Conservation (phyloP, 1,139 yeast species). For the Hyphopichia pseudoburtonii region DNA sequence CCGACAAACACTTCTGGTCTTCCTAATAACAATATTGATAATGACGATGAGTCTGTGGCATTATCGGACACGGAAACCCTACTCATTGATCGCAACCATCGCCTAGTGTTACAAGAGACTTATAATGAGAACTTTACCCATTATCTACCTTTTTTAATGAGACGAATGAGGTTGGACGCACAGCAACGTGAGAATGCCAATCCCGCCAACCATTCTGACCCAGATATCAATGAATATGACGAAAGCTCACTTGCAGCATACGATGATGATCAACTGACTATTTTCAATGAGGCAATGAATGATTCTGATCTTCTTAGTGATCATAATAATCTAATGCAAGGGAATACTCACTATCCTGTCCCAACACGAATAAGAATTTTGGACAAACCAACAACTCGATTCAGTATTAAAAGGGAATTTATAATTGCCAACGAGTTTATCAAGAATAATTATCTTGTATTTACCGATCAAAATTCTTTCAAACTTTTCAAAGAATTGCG, state of each 20-base stretch:
- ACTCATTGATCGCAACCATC: slow-evolving; percentile 15
- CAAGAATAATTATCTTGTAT: slow-evolving; percentile 29
- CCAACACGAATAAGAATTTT: slow-evolving; percentile 10
- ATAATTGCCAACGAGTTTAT: slow-evolving; percentile 36
- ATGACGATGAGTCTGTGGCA: slow-evolving; percentile 13
- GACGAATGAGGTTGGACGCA: slow-evolving; percentile 23
- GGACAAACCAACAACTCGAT: slow-evolving; percentile 13
- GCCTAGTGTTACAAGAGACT: slow-evolving; percentile 36
- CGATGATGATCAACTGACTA: slow-evolving; percentile 24
- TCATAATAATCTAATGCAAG: background rate
- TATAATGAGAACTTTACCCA: slow-evolving; percentile 38
- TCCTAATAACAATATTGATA: too few species aligned
- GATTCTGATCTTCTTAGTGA: background rate
- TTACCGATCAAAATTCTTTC: slow-evolving; percentile 31
- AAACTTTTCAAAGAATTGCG: slow-evolving; percentile 30
- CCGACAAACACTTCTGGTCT: slow-evolving; percentile 7
- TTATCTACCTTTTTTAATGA: slow-evolving; percentile 38
- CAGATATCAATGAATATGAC: slow-evolving; percentile 1
- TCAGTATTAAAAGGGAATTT: slow-evolving; percentile 27
- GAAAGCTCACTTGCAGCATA: background rate
- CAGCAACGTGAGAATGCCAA: background rate
- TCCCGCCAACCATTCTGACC: slow-evolving; percentile 3
- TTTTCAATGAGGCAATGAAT: slow-evolving; percentile 16
- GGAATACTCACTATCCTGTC: background rate
- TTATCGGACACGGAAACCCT: slow-evolving; percentile 29